These are phyloP conservation scores for Suillus placidus DNA, from an alignment of 768 basidiomycete species.

Conservation along the genomic window DNA sequence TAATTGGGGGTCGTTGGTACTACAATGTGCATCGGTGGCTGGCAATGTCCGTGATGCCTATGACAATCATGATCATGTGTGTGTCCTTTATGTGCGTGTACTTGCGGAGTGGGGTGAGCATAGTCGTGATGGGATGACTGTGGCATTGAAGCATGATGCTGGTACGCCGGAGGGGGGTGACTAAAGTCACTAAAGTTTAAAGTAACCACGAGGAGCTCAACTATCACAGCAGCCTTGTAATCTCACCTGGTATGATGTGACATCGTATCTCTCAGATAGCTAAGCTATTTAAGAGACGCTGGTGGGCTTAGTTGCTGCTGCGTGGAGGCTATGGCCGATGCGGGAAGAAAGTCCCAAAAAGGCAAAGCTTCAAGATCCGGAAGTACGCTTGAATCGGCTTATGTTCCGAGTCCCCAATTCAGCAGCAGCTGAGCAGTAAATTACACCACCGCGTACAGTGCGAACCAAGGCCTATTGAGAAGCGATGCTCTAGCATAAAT, in stretches of 20 bases:
- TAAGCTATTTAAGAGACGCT: neutral
- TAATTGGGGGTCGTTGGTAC: neutral
- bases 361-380: neutral
- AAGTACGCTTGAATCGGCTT: neutral
- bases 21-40: neutral
- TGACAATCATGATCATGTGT: neutral
- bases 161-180: constrained; percentile 3
- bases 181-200: neutral
- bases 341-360: neutral
- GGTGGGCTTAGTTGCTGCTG: neutral
- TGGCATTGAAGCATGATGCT: constrained; percentile 1
- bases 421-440: neutral
- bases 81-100: neutral
- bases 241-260: neutral
- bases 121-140: neutral
- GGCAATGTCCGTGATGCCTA: neutral
- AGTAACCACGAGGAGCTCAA: neutral
- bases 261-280: neutral
- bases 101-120: neutral
- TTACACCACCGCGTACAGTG: neutral
- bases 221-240: neutral
- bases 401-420: neutral
- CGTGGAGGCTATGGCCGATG: neutral
- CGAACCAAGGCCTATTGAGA: neutral
- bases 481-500: neutral